Base-by-base conservation (phyloP, 306 rosid genomes). In the Mucuna pruriens region DNA sequence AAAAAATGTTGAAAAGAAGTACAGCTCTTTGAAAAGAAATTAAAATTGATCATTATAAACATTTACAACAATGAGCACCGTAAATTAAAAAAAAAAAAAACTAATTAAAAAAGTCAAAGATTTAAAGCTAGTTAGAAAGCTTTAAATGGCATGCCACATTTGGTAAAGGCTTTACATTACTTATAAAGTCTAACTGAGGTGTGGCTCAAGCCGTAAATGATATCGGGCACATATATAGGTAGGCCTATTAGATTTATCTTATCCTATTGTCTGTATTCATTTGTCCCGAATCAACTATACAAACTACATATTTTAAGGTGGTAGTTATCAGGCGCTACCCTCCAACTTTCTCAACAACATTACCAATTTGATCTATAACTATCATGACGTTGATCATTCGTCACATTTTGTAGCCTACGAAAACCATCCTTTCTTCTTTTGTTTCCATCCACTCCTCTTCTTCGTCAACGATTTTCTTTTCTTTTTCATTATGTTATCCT, bases 271-370 rank as follows among this genome's bases (percentile, higher is more conserved):
- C 69, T 54, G 45, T 22, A 75, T 77, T 77, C 64, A 81, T 77
- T 77, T 81, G 80, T 85, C 80, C 42, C 75, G 36, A 48, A 84
- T 69, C 46, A 80, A 80, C 78, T 23, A 75, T 75, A 67, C 76
- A 66, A 74, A 46, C 68, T 84, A 74, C 68, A 79, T 66, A 52
- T 68, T 80, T 75, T 75, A 80, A 46, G 46, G 75, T 60, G 74
- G 71, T 67, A 16, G 79, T 68, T 85, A 38, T 75, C 2, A 80
- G 49, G 52, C 74, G 0, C 68, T 51, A 70, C 60, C 51, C 23
- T 79, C 82, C 84, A 75, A 71, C 29, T 40, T 62, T 82, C 76
- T 75, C 73, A 70, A 73, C 73, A 80, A 86, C 72, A 60, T 74
- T 42, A 67, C 64, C 76, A 60, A 74, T 74, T 78, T 69, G 33